These are phyloP conservation scores for Meyerozyma elateridarum DNA, from an alignment of 1,139 yeast species.

Conservation along the genomic window DNA sequence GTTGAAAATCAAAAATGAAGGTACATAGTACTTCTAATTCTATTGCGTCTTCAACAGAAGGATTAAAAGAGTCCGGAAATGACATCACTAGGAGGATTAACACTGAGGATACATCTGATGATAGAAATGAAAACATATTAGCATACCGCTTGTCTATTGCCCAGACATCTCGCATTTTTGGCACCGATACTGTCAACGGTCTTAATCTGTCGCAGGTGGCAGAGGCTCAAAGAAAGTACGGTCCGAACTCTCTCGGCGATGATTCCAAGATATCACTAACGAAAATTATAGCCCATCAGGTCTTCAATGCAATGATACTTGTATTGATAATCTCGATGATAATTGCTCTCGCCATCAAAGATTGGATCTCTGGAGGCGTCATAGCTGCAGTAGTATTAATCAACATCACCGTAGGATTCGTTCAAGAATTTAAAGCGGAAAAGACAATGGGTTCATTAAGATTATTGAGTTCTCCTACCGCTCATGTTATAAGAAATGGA, in stretches of 20 bases:
- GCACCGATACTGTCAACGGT: constrained; percentile 14
- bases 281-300: constrained; percentile 61
- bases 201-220: constrained; percentile 12
- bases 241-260: constrained; percentile 60
- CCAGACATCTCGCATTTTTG: constrained; percentile 11
- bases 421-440: constrained; percentile 72
- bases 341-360: constrained; percentile 69
- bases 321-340: constrained; percentile 71
- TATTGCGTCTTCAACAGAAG: too few species aligned
- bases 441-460: constrained; percentile 76
- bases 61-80: not conserved
- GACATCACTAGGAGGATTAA: constrained; percentile 1
- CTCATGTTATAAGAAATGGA: constrained; percentile 64
- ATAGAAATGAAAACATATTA: not conserved
- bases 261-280: constrained; percentile 53
- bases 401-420: constrained; percentile 65
- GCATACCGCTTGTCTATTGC: constrained; percentile 15
- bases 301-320: constrained; percentile 76
- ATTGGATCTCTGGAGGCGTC: constrained; percentile 84
- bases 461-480: constrained; percentile 68
- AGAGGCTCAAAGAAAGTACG: constrained; percentile 28
- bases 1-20: too few species aligned
- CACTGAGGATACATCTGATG: not conserved
- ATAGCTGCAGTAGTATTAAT: constrained; percentile 65
- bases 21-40: too few species aligned